phyloP scores from a whole-genome alignment of 2,329 filamentous ascomycete species.

The Beauveria asiatica region DNA sequence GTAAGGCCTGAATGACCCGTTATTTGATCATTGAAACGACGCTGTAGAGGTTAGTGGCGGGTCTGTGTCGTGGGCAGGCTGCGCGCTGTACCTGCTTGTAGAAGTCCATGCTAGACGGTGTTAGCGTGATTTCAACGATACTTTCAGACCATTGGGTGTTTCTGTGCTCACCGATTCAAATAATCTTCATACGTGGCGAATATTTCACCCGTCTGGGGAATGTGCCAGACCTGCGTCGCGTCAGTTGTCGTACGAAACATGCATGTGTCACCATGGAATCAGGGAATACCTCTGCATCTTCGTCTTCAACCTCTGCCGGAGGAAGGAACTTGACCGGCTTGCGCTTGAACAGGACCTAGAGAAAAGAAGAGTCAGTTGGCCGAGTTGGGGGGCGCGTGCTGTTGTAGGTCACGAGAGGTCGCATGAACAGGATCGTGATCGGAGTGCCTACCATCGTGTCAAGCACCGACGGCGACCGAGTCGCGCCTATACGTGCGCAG shows the following conservation, averaged over 20 bases:
- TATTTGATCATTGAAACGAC: conserved; percentile 89
- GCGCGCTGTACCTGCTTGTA: conserved; percentile 66
- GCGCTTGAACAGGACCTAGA: conserved; percentile 86
- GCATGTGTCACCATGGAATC: conserved; percentile 7
- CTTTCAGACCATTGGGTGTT: not conserved
- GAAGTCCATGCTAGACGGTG: conserved; percentile 66
- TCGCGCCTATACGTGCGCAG: conserved; percentile 3
- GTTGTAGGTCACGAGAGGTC: not conserved
- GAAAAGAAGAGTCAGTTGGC: conserved; percentile 7
- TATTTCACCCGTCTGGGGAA: conserved; percentile 80
- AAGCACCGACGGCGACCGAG: not conserved
- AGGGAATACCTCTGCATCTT: conserved; percentile 66
- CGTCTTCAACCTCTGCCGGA: conserved; percentile 64
- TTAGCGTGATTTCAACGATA: conserved; percentile 8
- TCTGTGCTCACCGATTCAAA: conserved; percentile 58
- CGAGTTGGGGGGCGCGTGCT: not conserved
- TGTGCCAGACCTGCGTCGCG: conserved; percentile 72
- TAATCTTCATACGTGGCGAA: conserved; percentile 87
- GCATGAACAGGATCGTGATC: not conserved
- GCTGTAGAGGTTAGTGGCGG: conserved; percentile 38
- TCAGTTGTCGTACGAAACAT: conserved; percentile 13
- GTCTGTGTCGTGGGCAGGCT: conserved; percentile 9
- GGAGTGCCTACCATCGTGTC: not conserved
- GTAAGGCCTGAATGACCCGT: conserved; percentile 85
- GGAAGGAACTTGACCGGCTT: conserved; percentile 84